A percentile compares a stretch with the other conserved stretches of the same genome.
These are phyloP conservation scores for Talaromyces albobiverticillius DNA, from an alignment of 2,329 filamentous ascomycete species.

Conservation along the genomic window DNA sequence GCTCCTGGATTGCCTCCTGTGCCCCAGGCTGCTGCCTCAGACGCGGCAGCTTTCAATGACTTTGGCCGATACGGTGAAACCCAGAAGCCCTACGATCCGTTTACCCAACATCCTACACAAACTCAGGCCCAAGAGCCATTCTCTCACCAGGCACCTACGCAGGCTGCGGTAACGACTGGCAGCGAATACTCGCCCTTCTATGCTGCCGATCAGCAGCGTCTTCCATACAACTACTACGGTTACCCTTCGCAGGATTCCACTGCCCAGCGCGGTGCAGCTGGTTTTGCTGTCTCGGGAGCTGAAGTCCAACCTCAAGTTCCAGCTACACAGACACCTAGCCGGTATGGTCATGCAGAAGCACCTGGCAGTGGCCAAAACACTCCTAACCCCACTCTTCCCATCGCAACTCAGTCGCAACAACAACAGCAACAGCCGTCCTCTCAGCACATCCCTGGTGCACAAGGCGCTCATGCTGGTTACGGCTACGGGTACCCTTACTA, in stretches of 20 bases:
- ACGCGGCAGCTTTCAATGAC: constrained; percentile 45
- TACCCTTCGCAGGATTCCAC: constrained; percentile 72
- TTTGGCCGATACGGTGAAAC: constrained; percentile 55
- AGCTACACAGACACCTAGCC: constrained; percentile 72
- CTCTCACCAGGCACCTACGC: constrained; percentile 54
- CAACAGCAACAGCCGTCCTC: constrained; percentile 49
- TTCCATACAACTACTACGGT: constrained; percentile 71
- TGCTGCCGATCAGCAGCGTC: constrained; percentile 69
- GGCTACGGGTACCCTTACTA: constrained; percentile 61
- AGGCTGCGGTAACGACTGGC: constrained; percentile 57
- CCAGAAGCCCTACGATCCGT: constrained; percentile 85
- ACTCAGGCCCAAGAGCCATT: constrained; percentile 62
- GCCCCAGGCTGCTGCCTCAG: constrained; percentile 51
- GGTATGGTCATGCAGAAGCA: constrained; percentile 65
- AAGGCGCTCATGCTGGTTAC: constrained; percentile 54
- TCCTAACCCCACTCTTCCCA: constrained; percentile 70
- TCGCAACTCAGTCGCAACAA: constrained; percentile 48
- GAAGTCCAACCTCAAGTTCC: constrained; percentile 60
- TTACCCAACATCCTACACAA: constrained; percentile 68
- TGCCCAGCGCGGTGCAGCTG: constrained; percentile 72
- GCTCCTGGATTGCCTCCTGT: constrained; percentile 62
- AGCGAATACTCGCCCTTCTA: constrained; percentile 84
- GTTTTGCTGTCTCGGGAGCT: constrained; percentile 62
- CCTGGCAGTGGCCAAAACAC: constrained; percentile 89
- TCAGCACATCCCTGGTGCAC: constrained; percentile 51